Base-by-base conservation (phyloP, 1,139 yeast genomes). In the Pichia sp. region DNA sequence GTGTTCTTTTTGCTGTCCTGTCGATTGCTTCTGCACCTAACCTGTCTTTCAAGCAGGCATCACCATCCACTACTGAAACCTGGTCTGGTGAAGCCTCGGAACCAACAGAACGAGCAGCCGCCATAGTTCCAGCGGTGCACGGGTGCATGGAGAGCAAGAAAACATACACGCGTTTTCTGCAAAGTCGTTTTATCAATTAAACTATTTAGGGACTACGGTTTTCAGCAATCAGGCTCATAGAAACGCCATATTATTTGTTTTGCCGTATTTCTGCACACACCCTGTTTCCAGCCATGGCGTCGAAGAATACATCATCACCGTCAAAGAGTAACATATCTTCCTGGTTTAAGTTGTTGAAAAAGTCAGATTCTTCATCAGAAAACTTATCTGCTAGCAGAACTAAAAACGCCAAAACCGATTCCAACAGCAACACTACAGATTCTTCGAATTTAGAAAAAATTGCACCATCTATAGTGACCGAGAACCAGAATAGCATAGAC, bases 311-410 rank as follows among this genome's bases (percentile, higher is more conserved):
- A 18, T 25, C 34, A 37, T 43, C 47, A 4, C 47, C 47, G 10
- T 41, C 47, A 4, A 38, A 36, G 22, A 41, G 31, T 20, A 28
- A 42, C 1, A 36, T 43, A 20, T 41, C 44, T 9, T 30, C 33
- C 9, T 43, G 47, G 47, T 33, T 43, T n/a, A 43, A 38, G 28
- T 12, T 34, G 6, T 31, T 41, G 21, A 40, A 38, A 15, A 40
- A 35, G 24, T 36, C 42, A 3, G 41, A 37, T 17, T 12, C 40
- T 1, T 17, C 18, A 11, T 10, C 38, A 28, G 28, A 35, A 23
- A 10, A 5, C 30, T 12, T 28, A 19, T 26, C 32, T 3, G 14
- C 18, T 10, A 26, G 15, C 7, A 26, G n/a, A 6, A 17, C 11
- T 18, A 18, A 9, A 17, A 18, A 30, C 21, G 32, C 32, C 20